These are phyloP conservation scores for Nyssa sinensis DNA, from an alignment of 148 eudicot genomes.

Conservation along the genomic window DNA sequence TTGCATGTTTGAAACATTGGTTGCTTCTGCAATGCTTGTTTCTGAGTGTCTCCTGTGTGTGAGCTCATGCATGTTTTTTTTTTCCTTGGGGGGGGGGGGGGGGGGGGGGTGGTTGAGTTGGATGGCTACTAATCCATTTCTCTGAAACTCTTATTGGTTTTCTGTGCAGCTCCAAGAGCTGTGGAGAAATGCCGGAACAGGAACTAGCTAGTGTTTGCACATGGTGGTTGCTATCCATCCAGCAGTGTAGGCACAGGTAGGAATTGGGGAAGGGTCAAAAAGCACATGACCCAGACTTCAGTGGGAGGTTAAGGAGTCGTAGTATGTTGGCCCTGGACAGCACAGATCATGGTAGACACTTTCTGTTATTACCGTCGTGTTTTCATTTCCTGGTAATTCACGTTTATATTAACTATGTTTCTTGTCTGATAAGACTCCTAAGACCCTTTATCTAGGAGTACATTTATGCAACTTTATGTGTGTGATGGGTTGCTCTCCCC, in stretches of 20 bases:
- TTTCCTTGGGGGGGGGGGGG: no score
- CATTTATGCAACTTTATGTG: conserved; percentile 7
- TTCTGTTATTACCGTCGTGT: conserved; percentile 4
- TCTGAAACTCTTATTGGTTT: background rate
- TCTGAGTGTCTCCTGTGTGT: background rate
- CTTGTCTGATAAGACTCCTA: background rate
- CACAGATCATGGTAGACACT: conserved; percentile 16
- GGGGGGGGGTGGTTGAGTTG: no score
- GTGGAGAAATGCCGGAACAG: conserved; percentile 31
- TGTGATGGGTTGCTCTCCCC: background rate
- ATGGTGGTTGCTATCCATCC: conserved; percentile 14
- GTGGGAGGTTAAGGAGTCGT: conserved; percentile 2
- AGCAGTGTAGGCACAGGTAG: background rate
- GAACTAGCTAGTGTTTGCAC: conserved; percentile 22
- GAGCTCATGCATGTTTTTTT: background rate
- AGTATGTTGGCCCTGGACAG: conserved; percentile 1
- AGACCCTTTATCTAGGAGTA: conserved; percentile 13
- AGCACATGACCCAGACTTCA: background rate
- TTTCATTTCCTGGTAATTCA: background rate
- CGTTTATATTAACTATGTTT: conserved; percentile 1
- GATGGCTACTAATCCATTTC: background rate
- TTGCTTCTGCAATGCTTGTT: background rate
- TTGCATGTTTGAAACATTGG: background rate
- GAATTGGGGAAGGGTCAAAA: background rate
- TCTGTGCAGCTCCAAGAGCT: conserved; percentile 42